phyloP scores from a whole-genome alignment of 352 stramenopile species.

The Globisporangium camurandrum region DNA sequence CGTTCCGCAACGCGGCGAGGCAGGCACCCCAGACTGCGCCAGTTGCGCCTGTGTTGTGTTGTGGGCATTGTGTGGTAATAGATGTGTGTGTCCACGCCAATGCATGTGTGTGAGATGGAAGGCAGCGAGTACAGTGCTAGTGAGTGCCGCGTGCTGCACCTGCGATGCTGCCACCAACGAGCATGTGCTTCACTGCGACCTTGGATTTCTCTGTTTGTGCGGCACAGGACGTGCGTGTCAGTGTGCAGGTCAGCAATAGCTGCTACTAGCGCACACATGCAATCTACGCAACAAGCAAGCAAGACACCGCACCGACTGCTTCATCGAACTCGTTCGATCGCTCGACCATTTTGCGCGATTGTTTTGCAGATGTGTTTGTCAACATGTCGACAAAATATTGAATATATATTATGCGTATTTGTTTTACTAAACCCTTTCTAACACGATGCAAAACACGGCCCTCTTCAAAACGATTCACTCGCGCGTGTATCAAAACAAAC shows the following conservation, averaged over 20 bases:
- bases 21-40: conserved; percentile 51
- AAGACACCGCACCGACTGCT: conserved; percentile 4
- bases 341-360: no score
- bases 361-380: no score
- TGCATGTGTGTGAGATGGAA: background rate
- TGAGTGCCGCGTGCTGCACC: conserved; percentile 20
- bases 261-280: no score
- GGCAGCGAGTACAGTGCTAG: no score
- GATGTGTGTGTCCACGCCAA: background rate
- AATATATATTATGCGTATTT: no score
- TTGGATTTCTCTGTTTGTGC: conserved; percentile 56
- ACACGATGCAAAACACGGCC: no score
- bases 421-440: no score
- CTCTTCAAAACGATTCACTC: no score
- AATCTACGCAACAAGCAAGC: background rate
- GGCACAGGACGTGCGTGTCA: background rate
- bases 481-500: no score
- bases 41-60: conserved; percentile 22
- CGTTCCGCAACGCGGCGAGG: conserved; percentile 60
- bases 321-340: conserved; percentile 13
- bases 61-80: background rate
- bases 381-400: no score
- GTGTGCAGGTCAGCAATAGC: no score
- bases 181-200: conserved; percentile 57
- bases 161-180: conserved; percentile 46